phyloP scores from a whole-genome alignment of 352 stramenopile genomes.

The Phytophthora quininea region DNA sequence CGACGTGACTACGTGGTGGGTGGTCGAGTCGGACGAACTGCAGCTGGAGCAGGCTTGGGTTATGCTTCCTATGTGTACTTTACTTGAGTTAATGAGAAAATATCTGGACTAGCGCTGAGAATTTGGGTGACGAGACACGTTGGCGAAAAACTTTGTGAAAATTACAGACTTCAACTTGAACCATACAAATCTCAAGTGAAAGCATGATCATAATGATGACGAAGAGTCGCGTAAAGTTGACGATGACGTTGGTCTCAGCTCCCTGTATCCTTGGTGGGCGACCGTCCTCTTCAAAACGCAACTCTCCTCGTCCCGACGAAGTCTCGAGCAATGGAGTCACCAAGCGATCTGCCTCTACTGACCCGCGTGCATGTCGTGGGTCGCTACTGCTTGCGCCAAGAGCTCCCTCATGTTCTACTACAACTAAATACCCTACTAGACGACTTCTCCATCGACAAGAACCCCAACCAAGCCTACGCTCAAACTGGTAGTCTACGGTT shows the following conservation, averaged over 20 bases:
- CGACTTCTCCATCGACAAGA: conserved; percentile 25
- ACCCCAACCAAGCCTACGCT: conserved; percentile 27
- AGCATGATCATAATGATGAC: conserved; percentile 2
- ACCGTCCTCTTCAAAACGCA: conserved; percentile 23
- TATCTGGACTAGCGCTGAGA: too few species aligned
- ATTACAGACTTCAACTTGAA: too few species aligned
- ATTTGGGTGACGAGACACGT: not conserved
- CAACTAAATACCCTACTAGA: conserved; percentile 29
- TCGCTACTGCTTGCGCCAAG: conserved; percentile 19
- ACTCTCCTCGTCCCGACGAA: conserved; percentile 20
- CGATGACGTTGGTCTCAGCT: conserved; percentile 13
- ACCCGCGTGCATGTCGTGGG: conserved; percentile 18
- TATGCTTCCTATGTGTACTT: not conserved
- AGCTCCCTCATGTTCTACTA: conserved; percentile 29
- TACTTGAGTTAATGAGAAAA: not conserved
- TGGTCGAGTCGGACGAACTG: conserved; percentile 11
- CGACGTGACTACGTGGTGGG: conserved; percentile 22
- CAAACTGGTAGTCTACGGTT: conserved; percentile 23
- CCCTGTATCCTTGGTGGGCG: not conserved
- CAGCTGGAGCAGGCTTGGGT: not conserved
- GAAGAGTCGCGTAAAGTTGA: conserved; percentile 12
- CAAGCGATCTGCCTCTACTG: conserved; percentile 27
- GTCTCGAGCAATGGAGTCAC: conserved; percentile 17
- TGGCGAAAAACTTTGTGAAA: too few species aligned
- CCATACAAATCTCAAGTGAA: conserved; percentile 3